Base-by-base conservation (phyloP, 31 red algal genomes). In the Endocladia muricata region DNA sequence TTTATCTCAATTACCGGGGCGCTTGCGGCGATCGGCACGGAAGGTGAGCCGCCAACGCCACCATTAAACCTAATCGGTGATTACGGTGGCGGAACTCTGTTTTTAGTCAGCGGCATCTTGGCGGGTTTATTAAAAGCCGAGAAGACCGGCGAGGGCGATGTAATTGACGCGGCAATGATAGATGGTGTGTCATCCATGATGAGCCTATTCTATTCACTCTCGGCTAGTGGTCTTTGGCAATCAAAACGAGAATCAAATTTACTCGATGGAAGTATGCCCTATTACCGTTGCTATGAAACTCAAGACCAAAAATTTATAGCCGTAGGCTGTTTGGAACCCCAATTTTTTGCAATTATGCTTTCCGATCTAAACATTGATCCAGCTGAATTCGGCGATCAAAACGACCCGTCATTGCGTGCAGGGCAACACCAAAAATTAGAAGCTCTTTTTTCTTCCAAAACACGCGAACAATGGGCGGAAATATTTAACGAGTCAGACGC, bases 161-260 rank as follows among this genome's bases (percentile, higher is more conserved):
- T 64, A 13, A 23, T 64, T 64, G 60, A 64, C 25, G 60, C 60
- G 17, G 15, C 60, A 30, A 64, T 64, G 60, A 23, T 64, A 11
- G 60, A 64, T 64, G 60, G 60, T 64, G 60, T 52, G 47, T n/a
- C 47, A 15, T 11, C 47, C 47, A 52, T 52, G 47, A 52, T 52
- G 47, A n/a, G 47, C n/a, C 47, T 52, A n/a, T 15, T 52, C 13
- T n/a, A 52, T 52, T 15, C 47, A 15, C n/a, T 52, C 13, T 52
- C n/a, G 11, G 47, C 47, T 15, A 13, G n/a, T 15, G 13, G n/a
- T 11, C n/a, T n/a, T 15, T 52, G 47, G 47, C 13, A 15, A 52
- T 15, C 47, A 52, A 13, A 52, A 52, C 47, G 47, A 52, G 47
- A 52, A n/a, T 15, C 13, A 52, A 52, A 52, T 52, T 15, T 52